Evolutionary conservation across 352 stramenopile species (phyloP), one percentile per base, ranked within the genome.

Genomic region (Sclerospora graminicola): DNA sequence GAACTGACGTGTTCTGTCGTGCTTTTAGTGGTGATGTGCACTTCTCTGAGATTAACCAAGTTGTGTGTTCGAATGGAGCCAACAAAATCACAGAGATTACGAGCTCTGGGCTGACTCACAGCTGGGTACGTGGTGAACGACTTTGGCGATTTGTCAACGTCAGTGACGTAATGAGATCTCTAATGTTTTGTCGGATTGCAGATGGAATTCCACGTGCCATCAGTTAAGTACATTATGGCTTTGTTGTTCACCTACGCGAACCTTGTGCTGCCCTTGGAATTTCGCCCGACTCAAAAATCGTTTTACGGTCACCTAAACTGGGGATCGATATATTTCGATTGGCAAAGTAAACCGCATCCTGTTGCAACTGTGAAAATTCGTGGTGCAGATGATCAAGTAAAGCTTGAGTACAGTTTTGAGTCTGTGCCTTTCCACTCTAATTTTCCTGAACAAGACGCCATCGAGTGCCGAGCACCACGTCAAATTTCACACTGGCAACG

Each of bases 51-150:
- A 69, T 97, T 51, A 86, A 95, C 53, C 80, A 94, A 42, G 91
- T 96, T 30, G 66, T 94, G 44, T 97, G 90, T 57, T 72, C 71
- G 2, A 64, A 63, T 29, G 76, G 65, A 37, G 39, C 55, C 21
- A 82, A 80, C 20, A 63, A 66, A 14, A 68, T 86, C 41, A 86
- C 78, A 2, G 78, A 89, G 43, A 84, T 97, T 30, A 97, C 90
- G 2, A 97, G 85, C 33, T 95, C 79, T 10, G 90, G 90, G 18
- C 83, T 97, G 79, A 97, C 89, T 4, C 89, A 97, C 51, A 95
- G 86, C 24, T 97, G 91, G 86, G 71, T 84, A 66, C 15, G 61
- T 60, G 11, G 15, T 41, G 10, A 8, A 18, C 20, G 15, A 23
- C 1, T 20, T 18, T 10, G 21, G 21, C 6, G 21, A 26, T 26